A percentile compares a stretch with the other conserved stretches of the same genome.
phyloP scores from a whole-genome alignment of 306 rosid species.

The Trichosanthes truncata region DNA sequence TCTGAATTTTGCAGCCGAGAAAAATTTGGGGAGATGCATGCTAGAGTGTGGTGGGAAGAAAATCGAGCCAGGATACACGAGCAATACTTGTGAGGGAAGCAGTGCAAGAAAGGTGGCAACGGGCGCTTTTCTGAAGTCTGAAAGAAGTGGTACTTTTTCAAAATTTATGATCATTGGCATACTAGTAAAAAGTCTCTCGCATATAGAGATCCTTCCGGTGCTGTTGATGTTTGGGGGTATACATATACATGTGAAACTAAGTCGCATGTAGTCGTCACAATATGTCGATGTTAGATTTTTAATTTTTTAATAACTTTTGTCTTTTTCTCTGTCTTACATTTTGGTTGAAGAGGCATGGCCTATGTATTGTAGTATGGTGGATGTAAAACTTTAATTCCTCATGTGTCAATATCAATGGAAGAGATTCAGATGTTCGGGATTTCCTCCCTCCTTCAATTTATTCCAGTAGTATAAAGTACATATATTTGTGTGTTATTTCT shows the following conservation, averaged over 20 bases:
- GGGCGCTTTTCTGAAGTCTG: conserved; percentile 19
- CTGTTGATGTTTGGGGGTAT: conserved; percentile 30
- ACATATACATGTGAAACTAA: conserved; percentile 10
- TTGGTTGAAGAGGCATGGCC: conserved; percentile 17
- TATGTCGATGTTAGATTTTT: conserved; percentile 7
- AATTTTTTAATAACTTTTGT: conserved; percentile 15
- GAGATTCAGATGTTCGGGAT: background rate
- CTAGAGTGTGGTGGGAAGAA: conserved; percentile 99
- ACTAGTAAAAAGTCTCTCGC: conserved; percentile 38
- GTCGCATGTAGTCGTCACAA: background rate
- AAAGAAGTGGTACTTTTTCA: conserved; percentile 24
- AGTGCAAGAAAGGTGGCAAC: conserved; percentile 12
- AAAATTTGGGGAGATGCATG: conserved; percentile 92
- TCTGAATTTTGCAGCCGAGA: conserved; percentile 59
- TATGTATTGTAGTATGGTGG: conserved; percentile 31
- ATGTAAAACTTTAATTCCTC: conserved; percentile 29
- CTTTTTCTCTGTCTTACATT: background rate
- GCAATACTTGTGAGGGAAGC: conserved; percentile 53
- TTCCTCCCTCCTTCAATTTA: background rate
- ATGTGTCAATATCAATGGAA: conserved; percentile 29
- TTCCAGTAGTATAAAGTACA: background rate
- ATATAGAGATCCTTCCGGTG: conserved; percentile 36
- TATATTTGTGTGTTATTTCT: background rate
- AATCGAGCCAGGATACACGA: conserved; percentile 92
- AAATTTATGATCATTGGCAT: conserved; percentile 28